phyloP scores from a whole-genome alignment of 202 grass and related monocot genomes.

The Panicum virgatum region DNA sequence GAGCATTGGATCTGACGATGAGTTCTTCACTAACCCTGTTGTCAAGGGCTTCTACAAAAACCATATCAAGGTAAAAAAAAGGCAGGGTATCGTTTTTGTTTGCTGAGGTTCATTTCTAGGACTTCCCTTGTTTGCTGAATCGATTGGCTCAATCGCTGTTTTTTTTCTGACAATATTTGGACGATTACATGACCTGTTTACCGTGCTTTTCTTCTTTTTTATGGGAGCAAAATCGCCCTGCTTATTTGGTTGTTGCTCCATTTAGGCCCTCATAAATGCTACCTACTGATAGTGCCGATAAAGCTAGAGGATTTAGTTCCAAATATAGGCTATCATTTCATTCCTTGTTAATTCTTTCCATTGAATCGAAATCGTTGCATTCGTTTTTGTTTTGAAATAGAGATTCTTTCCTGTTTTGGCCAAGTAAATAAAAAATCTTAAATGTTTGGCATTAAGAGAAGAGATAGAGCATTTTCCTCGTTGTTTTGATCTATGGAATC shows the following conservation, averaged over 20 bases:
- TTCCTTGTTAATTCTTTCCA: neutral
- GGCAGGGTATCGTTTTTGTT: neutral
- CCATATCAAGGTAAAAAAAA: constrained; percentile 81
- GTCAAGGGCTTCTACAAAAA: constrained; percentile 86
- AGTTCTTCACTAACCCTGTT: constrained; percentile 80
- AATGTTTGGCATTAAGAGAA: neutral
- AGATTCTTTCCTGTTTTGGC: neutral
- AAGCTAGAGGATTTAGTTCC: constrained; percentile 9
- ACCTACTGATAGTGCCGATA: neutral
- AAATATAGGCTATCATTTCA: neutral
- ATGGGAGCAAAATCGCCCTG: no score
- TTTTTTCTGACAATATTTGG: neutral
- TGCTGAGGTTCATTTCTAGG: neutral
- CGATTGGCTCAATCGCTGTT: neutral
- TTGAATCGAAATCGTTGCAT: neutral
- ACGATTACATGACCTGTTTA: no score
- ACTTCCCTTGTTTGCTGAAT: neutral
- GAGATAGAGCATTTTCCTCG: neutral
- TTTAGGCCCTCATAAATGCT: neutral
- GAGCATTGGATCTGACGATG: constrained; percentile 69
- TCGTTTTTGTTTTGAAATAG: neutral
- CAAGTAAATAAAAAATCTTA: neutral
- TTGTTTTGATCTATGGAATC: neutral
- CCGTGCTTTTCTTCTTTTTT: no score
- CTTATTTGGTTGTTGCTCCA: neutral